Base-by-base conservation (phyloP, 176 grass and related monocot genomes). In the Calamus simplicifolius region DNA sequence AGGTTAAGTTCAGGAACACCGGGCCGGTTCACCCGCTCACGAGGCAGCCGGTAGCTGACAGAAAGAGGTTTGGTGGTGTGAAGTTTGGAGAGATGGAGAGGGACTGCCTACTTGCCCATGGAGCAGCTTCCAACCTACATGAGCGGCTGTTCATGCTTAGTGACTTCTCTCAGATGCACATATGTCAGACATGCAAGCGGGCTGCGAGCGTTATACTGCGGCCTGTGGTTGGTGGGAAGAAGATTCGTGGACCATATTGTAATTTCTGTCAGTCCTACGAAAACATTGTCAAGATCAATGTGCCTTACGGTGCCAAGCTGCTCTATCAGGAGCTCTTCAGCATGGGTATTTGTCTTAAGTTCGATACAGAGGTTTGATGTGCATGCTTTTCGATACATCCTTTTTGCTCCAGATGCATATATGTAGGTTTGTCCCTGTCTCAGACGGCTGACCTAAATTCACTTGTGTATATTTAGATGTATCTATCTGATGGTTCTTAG, bases 71-170 rank as follows among this genome's bases (percentile, higher is more conserved):
- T 21, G 86, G 91, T 3, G 91, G 91, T n/a, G 86, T 96, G 12
- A 96, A 96, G 54, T 96, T 96, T 19, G 86, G 91, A 52, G 91
- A 96, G 52, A 96, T 96, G 91, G 91, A 96, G 65, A 73, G 86
- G 0, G 91, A 96, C 64, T 90, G 83, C 67, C 80, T 96, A n/a
- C 86, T 96, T 2, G 86, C 86, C 54, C 91, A 96, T 16, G 92
- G 86, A 0, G 78, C 92, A 17, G 86, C 92, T 5, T 70, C 92
- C 35, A 96, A 96, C 56, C 92, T 96, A 43, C 87, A 87, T 27
- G 83, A 95, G 70, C 79, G 90, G 43, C 76, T 95, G 7, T 95
- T 89, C 61, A 81, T 68, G 83, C 86, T 96, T 18, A 87, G 86
- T 5, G 83, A 96, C 75, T 90, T 90, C 72, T 87, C 83, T 0